Conservation (phyloP, 2,329 filamentous ascomycete genomes). For the Didymella keratinophila region DNA sequence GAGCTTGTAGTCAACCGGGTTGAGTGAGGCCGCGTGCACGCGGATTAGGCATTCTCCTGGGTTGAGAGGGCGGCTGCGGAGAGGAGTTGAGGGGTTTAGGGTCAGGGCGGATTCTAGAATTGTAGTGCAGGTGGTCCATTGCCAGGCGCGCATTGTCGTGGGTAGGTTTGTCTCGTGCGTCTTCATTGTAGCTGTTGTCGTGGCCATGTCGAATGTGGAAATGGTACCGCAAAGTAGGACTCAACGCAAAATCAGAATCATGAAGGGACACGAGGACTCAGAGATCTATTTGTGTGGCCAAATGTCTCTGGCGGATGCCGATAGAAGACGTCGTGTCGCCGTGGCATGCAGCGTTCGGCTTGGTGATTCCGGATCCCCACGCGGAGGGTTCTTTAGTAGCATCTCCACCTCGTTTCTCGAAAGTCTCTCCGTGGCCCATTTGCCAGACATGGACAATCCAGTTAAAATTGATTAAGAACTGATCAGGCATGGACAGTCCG, state of each 20-base stretch:
- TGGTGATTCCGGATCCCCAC: slow-evolving; percentile 19
- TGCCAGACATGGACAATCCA: too few species aligned
- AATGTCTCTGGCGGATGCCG: background rate
- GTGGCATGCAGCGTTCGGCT: slow-evolving; percentile 8
- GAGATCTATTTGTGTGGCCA: background rate
- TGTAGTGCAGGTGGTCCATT: slow-evolving; percentile 25
- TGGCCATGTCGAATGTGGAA: background rate
- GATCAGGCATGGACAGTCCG: background rate
- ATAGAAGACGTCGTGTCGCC: slow-evolving; percentile 7
- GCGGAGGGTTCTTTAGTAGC: slow-evolving; percentile 4
- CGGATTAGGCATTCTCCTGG: slow-evolving; percentile 26
- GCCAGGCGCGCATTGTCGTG: slow-evolving; percentile 37
- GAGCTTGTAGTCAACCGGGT: slow-evolving; percentile 37
- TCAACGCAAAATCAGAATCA: background rate
- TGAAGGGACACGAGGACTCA: background rate
- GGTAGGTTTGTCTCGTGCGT: slow-evolving; percentile 14
- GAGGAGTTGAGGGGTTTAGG: slow-evolving; percentile 17
- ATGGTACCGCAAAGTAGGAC: background rate
- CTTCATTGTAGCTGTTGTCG: slow-evolving; percentile 5
- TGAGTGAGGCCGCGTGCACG: slow-evolving; percentile 32
- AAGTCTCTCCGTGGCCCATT: background rate
- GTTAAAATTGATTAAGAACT: too few species aligned
- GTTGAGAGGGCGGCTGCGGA: slow-evolving; percentile 18
- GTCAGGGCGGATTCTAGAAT: slow-evolving; percentile 26
- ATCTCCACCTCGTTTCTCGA: background rate